These are phyloP conservation scores for Talaromyces sp. DNA, from an alignment of 2,329 filamentous ascomycete genomes.

Conservation along the genomic window DNA sequence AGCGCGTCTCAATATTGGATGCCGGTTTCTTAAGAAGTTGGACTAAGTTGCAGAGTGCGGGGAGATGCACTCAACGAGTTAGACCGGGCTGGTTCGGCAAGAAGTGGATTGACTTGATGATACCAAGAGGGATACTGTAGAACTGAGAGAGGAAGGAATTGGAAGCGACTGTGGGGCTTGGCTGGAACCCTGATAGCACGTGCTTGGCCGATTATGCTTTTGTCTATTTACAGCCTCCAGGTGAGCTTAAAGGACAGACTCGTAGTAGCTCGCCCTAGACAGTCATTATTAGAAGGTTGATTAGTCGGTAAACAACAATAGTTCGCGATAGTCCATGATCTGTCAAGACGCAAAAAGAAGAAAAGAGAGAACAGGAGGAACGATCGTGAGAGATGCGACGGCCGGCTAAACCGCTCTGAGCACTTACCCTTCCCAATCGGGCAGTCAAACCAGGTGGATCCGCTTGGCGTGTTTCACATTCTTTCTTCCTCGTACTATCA, in stretches of 20 bases:
- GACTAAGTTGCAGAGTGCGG: constrained; percentile 2
- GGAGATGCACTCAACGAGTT: neutral
- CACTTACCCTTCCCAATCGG: constrained; percentile 1
- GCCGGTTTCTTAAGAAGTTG: neutral
- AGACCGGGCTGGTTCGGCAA: neutral
- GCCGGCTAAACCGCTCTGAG: neutral
- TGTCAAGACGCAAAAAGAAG: neutral
- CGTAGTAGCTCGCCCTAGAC: neutral
- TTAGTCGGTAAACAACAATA: neutral
- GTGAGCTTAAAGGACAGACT: neutral
- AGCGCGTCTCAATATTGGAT: constrained; percentile 2
- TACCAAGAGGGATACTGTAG: neutral
- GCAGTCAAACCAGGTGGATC: neutral
- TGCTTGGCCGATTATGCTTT: neutral
- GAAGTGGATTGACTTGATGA: neutral
- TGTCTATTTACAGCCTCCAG: neutral
- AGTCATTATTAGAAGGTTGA: too few species aligned
- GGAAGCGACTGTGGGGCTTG: neutral
- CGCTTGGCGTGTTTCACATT: constrained; percentile 5
- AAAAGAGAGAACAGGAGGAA: neutral
- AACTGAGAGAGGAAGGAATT: neutral
- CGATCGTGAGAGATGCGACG: neutral
- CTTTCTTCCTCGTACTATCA: too few species aligned
- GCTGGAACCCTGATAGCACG: neutral
- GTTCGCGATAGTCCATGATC: neutral